Evolutionary conservation across 345 rosid genomes (phyloP).

Genomic region (Eucalyptus albens): DNA sequence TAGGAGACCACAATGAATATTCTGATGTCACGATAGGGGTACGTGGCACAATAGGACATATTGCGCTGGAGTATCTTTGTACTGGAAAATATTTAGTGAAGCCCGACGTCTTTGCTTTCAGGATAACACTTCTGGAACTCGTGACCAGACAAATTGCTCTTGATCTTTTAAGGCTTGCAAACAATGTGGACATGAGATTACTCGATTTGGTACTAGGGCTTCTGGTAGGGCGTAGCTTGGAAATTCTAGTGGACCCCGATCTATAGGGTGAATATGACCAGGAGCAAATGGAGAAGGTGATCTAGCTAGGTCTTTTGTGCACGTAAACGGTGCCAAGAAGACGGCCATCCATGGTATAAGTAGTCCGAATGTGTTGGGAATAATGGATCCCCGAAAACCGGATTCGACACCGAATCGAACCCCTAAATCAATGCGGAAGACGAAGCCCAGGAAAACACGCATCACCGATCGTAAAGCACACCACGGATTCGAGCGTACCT

Average conservation of each 20-base stretch:
- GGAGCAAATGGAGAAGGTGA: neutral
- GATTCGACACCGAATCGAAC: no score
- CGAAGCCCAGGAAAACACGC: no score
- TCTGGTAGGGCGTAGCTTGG: neutral
- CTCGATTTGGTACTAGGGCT: neutral
- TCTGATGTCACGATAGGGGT: neutral
- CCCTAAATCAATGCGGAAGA: no score
- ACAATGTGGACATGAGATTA: neutral
- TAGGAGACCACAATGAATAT: neutral
- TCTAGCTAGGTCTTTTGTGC: neutral
- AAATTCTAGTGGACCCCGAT: neutral
- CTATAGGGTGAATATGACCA: neutral
- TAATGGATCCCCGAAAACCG: no score
- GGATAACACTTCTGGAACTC: neutral
- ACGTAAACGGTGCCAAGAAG: neutral
- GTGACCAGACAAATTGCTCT: neutral
- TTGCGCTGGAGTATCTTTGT: rapidly evolving
- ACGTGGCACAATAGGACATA: neutral
- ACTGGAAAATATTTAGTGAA: neutral
- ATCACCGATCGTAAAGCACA: no score
- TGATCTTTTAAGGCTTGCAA: neutral
- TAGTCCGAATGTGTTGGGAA: no score
- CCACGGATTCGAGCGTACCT: no score
- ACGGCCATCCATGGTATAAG: neutral
- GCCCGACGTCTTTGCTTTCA: neutral